Evolutionary conservation across 495 filamentous ascomycete genomes (phyloP).

Genomic region (Parathielavia appendiculata): DNA sequence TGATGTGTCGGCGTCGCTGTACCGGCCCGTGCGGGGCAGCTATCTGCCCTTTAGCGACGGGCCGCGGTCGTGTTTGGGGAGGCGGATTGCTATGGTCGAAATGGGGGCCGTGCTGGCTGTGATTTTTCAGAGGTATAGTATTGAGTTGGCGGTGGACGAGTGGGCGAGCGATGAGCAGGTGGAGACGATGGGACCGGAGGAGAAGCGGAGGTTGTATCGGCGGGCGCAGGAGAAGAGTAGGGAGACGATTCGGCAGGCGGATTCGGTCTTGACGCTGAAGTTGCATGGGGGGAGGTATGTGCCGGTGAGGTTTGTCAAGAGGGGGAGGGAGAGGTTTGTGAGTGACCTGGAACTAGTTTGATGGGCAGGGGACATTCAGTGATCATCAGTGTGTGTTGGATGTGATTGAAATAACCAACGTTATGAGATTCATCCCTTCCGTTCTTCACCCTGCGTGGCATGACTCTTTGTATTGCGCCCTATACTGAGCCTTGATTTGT

Average conservation of each 20-base stretch:
- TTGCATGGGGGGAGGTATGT: conserved; percentile 50
- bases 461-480: too few species aligned
- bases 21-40: conserved; percentile 56
- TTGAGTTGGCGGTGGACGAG: conserved; percentile 60
- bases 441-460: too few species aligned
- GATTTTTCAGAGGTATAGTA: conserved; percentile 57
- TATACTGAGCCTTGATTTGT: too few species aligned
- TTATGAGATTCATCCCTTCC: too few species aligned
- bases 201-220: conserved; percentile 48
- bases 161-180: conserved; percentile 60
- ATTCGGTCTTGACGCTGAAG: conserved; percentile 58
- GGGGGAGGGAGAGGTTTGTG: conserved; percentile 58
- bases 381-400: not conserved
- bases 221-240: conserved; percentile 49
- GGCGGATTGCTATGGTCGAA: conserved; percentile 74
- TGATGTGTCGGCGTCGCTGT: conserved; percentile 51
- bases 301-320: conserved; percentile 56
- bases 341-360: conserved; percentile 31
- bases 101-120: conserved; percentile 61
- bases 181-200: conserved; percentile 43
- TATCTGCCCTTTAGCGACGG: conserved; percentile 74
- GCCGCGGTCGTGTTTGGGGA: conserved; percentile 60
- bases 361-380: not conserved
- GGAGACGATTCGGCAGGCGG: conserved; percentile 42
- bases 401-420: not conserved